Evolutionary conservation across 2,329 filamentous ascomycete genomes (phyloP), one percentile per base, ranked within the genome.

Genomic region (Calonectria crousiana): DNA sequence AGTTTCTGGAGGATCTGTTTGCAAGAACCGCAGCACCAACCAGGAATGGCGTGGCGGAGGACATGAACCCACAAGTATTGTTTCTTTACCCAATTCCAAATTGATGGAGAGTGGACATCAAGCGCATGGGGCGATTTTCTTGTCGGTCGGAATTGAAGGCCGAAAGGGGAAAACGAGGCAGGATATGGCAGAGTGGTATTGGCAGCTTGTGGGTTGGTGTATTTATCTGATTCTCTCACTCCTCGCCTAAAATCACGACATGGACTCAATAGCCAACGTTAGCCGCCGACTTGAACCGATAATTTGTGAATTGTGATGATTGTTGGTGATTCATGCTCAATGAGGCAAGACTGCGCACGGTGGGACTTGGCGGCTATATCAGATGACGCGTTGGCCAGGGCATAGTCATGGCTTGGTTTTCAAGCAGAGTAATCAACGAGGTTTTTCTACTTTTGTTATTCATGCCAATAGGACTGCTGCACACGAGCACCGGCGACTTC

Each of bases 371-470:
- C 53, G 49, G 49, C 41, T 36, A 32, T n/a, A 47, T 49, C 23
- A 73, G 76, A 78, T 79, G 74, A 79, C 77, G 77, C 77, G 71
- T 79, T 76, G 75, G 71, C 67, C 73, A 69, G 78, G 71, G 69
- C 67, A 58, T 73, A 41, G 49, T 71, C 10, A 23, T 52, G 34
- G 41, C 28, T 71, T 69, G 36, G 56, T 52, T 38, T 66, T n/a
- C 23, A 26, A 60, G n/a, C 10, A 16, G 34, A 18, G 23, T 20
- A 28, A 62, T 41, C 23, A 28, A 62, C 56, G 11, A 34, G 18
- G 34, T 20, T 62, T 62, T 41, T 41, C 34, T 62, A 41, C 56
- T 13, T 62, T 62, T 38, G 41, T 41, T 30, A 26, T 62, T 62
- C n/a, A 44, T 41, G 26, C 18, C 20, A 18, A 18, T 14, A 6